These are phyloP conservation scores for Paecilomyces variotii DNA, from an alignment of 2,329 filamentous ascomycete species.

Conservation along the genomic window DNA sequence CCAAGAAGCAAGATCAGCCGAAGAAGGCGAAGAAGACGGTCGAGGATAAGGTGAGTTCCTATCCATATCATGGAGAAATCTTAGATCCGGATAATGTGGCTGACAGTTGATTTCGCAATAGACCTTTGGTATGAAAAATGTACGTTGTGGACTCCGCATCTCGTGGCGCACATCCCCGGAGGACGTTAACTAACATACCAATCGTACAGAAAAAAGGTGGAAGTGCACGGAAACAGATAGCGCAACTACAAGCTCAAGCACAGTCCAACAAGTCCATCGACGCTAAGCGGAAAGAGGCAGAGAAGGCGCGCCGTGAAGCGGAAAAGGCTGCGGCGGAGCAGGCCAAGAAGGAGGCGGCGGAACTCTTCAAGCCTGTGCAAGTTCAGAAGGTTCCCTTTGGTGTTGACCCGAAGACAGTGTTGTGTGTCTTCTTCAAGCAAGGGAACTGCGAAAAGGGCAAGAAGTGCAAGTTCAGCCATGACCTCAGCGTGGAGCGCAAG, in stretches of 20 bases:
- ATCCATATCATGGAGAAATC: neutral
- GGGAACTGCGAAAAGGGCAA: constrained; percentile 93
- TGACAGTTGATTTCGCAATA: constrained; percentile 17
- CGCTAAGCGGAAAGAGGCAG: constrained; percentile 69
- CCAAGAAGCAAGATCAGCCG: constrained; percentile 37
- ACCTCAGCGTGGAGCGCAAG: constrained; percentile 81
- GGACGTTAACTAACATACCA: neutral
- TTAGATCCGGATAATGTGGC: neutral
- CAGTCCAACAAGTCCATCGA: constrained; percentile 72
- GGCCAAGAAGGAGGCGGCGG: constrained; percentile 69
- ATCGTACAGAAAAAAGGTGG: constrained; percentile 71
- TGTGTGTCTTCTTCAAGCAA: constrained; percentile 96
- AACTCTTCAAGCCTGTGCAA: constrained; percentile 85
- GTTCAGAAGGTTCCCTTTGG: constrained; percentile 97
- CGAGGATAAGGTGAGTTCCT: constrained; percentile 62
- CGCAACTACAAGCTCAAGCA: constrained; percentile 67
- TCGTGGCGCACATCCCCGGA: neutral
- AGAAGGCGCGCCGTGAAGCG: constrained; percentile 60
- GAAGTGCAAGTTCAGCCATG: constrained; percentile 98
- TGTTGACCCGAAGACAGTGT: constrained; percentile 93
- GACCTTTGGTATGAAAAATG: constrained; percentile 99
- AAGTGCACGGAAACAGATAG: constrained; percentile 82
- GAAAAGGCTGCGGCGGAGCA: constrained; percentile 88
- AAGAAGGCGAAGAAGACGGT: constrained; percentile 49
- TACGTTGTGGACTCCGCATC: constrained; percentile 24